phyloP scores from a whole-genome alignment of 805 yeast genomes.

The Priceomyces castillae region DNA sequence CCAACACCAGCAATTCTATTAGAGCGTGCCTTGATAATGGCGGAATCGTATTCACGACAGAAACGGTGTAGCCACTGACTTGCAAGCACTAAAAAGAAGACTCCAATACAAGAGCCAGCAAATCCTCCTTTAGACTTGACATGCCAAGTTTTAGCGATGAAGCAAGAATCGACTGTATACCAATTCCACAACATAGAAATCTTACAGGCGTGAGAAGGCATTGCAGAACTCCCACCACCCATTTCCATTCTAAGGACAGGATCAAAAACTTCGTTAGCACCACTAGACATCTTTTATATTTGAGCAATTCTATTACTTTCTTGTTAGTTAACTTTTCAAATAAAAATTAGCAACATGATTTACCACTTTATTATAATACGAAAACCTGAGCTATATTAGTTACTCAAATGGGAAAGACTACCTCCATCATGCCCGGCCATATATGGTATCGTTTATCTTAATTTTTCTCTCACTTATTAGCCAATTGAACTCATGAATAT shows the following conservation, averaged over 20 bases:
- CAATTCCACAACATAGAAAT: conserved; percentile 70
- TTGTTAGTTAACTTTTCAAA: no score
- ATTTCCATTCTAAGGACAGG: conserved; percentile 10
- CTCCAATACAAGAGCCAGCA: conserved; percentile 76
- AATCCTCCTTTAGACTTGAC: conserved; percentile 55
- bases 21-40: conserved; percentile 11
- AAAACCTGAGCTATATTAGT: no score
- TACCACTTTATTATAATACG: no score
- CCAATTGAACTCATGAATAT: no score
- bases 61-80: conserved; percentile 57
- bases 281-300: no score
- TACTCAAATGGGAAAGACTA: no score
- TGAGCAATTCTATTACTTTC: no score
- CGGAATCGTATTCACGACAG: conserved; percentile 49
- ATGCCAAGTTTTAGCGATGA: conserved; percentile 63
- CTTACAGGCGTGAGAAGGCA: conserved; percentile 21
- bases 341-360: no score
- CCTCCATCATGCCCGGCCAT: no score
- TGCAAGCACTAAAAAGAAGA: conserved; percentile 54
- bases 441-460: no score
- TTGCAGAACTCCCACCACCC: conserved; percentile 9
- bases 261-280: not conserved
- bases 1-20: not conserved
- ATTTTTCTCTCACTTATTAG: no score
- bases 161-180: conserved; percentile 66